phyloP scores from a whole-genome alignment of 768 basidiomycete genomes.

The Amanita rimosa region DNA sequence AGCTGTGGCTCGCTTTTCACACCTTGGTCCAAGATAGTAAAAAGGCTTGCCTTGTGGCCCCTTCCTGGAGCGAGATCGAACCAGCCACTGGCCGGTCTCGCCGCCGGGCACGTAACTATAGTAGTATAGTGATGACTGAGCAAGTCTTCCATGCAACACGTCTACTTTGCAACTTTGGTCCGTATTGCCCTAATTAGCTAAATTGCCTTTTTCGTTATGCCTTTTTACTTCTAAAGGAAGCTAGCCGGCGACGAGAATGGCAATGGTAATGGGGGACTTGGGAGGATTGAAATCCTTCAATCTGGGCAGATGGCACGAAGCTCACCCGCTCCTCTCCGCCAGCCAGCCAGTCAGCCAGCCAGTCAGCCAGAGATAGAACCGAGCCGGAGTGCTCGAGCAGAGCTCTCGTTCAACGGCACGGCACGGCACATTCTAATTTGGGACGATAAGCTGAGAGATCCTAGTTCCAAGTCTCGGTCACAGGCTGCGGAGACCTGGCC shows the following conservation, averaged over 20 bases:
- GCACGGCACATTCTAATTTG: not conserved
- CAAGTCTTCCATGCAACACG: slow-evolving; percentile 2
- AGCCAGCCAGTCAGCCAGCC: too few species aligned
- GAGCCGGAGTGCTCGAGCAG: not conserved
- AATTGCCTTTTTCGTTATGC: not conserved
- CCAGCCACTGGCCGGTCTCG: slow-evolving; percentile 3
- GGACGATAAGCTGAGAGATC: not conserved
- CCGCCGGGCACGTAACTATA: not conserved
- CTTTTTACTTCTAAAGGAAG: slow-evolving; percentile 1
- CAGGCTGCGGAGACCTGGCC: not conserved
- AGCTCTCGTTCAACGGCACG: not conserved
- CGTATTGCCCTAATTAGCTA: slow-evolving; percentile 1
- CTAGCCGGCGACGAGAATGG: not conserved
- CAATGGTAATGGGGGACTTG: not conserved
- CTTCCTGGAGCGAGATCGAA: slow-evolving; percentile 3
- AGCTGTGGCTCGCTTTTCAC: not conserved
- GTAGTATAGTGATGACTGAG: too few species aligned
- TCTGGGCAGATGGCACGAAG: slow-evolving; percentile 1
- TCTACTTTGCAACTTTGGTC: not conserved
- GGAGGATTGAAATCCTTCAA: not conserved
- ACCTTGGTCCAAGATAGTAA: not conserved
- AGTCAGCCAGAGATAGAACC: too few species aligned
- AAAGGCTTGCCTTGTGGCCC: not conserved
- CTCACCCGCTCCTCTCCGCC: slow-evolving; percentile 1
- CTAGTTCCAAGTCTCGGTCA: not conserved